phyloP scores from a whole-genome alignment of 805 yeast genomes.

The Diddensiella caesifluorescens region DNA sequence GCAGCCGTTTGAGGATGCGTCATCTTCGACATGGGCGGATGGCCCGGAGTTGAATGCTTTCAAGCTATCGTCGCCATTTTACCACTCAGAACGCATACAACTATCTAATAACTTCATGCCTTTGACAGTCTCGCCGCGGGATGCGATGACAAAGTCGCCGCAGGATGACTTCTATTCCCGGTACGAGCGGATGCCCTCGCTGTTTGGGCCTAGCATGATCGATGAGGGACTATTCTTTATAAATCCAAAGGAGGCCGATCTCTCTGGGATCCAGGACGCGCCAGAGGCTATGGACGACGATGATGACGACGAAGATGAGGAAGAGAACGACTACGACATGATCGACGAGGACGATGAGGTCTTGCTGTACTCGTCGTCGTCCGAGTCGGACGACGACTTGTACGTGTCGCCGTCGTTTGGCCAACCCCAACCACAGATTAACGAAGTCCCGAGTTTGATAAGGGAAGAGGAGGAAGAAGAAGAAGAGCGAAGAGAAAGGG shows the following conservation, averaged over 20 bases:
- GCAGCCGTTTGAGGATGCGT: background rate
- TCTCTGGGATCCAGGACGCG: background rate
- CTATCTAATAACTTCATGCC: conserved; percentile 1
- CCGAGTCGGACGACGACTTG: conserved; percentile 2
- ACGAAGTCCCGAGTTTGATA: too few species aligned
- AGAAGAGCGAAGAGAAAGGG: too few species aligned
- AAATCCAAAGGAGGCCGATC: conserved; percentile 8
- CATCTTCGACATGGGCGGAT: background rate
- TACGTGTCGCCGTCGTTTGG: background rate
- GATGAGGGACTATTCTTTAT: conserved; percentile 10
- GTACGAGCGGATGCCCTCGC: conserved; percentile 7
- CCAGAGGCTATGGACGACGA: conserved; percentile 17
- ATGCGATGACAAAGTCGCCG: conserved; percentile 14
- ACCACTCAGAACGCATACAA: background rate
- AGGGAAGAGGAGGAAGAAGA: too few species aligned
- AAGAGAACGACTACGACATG: conserved; percentile 12
- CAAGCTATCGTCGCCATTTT: conserved; percentile 6
- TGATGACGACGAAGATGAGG: conserved; percentile 22
- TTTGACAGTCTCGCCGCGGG: conserved; percentile 7
- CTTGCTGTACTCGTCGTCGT: background rate
- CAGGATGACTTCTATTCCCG: conserved; percentile 10
- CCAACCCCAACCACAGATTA: background rate
- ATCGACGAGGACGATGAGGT: conserved; percentile 6
- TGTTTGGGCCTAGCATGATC: conserved; percentile 7
- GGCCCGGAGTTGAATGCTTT: conserved; percentile 3